Base-by-base conservation (phyloP, 1,139 yeast genomes). In the Kurtzmaniella quercitrusa region DNA sequence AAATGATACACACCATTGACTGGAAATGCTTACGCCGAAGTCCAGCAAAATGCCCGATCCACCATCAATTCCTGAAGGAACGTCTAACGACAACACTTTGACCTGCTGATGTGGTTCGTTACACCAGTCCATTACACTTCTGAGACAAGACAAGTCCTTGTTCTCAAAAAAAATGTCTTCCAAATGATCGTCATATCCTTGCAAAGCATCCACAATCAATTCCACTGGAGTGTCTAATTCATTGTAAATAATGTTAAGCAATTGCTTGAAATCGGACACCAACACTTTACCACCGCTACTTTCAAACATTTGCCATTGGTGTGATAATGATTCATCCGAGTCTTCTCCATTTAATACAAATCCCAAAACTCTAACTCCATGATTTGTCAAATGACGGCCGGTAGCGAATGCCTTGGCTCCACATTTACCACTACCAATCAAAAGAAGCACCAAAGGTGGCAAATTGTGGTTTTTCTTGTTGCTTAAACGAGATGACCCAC, bases 1-100 rank as follows among this genome's bases (percentile, higher is more conserved):
- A 59, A 84, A 67, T 32, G 91, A 83, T 9, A 84, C 74, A 42
- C 88, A 74, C 72, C 80, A 78, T 45, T 66, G 68, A 51, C 80
- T 64, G 30, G 56, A 56, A 19, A 70, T 53, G 30, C 55, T 56
- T 39, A 71, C 50, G 16, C 59, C 49, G 2, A 55, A 51, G 34
- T 63, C 64, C 46, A 59, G 59, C 2, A 65, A 56, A 4, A 82
- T 73, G 7, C 96, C 96, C 0, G 94, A 82, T 3, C 95, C 88
- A 7, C 94, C 84, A 55, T 88, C 96, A 36, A 86, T 70, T 6
- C 96, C 96, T 0, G 91, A 77, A 2, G 96, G 94, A 28, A 87
- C 78, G 54, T 88, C 96, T 21, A 89, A 60, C 0, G 95, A 84
- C 68, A 87, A 66, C 12, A 82, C 65, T 39, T 78, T 75, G 7